Base-by-base conservation (phyloP, 352 stramenopile species). In the Phytophthora citricola region DNA sequence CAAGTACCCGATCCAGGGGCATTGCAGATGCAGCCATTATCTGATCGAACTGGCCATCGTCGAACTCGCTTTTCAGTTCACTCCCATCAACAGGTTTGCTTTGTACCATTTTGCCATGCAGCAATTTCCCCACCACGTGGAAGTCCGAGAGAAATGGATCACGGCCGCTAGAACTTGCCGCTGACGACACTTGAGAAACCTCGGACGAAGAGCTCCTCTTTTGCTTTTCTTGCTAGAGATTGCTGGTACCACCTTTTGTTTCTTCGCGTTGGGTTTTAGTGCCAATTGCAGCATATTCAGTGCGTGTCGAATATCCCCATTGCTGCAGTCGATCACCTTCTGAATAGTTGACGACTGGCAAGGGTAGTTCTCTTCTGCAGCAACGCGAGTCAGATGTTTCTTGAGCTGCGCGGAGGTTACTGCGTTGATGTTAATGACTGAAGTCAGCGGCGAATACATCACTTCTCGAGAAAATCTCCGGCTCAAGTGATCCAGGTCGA, bases 121-220 rank as follows among this genome's bases (percentile, higher is more conserved):
- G 48, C 36, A 96, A 55, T 53, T 94, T 94, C 5, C 86, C 88
- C 29, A 94, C 64, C 10, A 94, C 61, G 45, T 92, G 88, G 12
- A 96, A 92, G 50, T 94, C 85, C 1, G 88, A 94, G 4, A 84
- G 66, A 73, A 96, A 96, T 17, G 73, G 55, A 38, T 96, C 88
- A n/a, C 87, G 83, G 44, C 58, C 64, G 2, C 51, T 55, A 7
- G 68, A 51, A 17, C 46, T 57, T 5, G 32, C 32, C 9, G 44
- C 52, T 2, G 44, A 32, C n/a, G 48, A 64, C 11, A n/a, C 2
- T 22, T 67, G 71, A 1, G 65, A 54, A 36, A 4, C 20, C 32
- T 24, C 8, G 46, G 15, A 56, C 3, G 52, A 45, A 39, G n/a
- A 12, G 26, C 12, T 12, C 11, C 6, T 38, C 2, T 50, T 73